Conservation (phyloP, 1,284 basidiomycete species). For the Athelia psychrophila region DNA sequence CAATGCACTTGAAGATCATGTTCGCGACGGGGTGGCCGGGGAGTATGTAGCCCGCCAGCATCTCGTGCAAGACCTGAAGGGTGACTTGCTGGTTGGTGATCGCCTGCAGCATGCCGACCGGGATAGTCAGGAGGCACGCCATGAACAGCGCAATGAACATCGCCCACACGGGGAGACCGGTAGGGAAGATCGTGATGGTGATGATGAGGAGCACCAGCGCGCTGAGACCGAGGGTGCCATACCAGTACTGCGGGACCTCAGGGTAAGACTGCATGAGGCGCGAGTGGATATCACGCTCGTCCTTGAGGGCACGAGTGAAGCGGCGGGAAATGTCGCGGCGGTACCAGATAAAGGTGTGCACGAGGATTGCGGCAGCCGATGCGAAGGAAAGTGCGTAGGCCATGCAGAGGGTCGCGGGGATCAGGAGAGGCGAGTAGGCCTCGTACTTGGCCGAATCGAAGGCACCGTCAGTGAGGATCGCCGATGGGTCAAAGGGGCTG, state of each 20-base stretch:
- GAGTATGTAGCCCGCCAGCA: conserved; percentile 48
- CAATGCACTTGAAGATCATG: conserved; percentile 61
- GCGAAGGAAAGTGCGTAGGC: conserved; percentile 59
- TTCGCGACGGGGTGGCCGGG: conserved; percentile 56
- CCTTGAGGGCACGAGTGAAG: conserved; percentile 47
- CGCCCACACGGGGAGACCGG: conserved; percentile 54
- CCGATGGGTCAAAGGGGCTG: conserved; percentile 38
- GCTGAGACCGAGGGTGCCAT: conserved; percentile 43
- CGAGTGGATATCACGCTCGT: conserved; percentile 74
- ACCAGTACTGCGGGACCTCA: conserved; percentile 76
- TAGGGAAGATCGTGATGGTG: conserved; percentile 55
- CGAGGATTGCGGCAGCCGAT: conserved; percentile 63
- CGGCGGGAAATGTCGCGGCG: conserved; percentile 62
- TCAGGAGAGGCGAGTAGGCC: conserved; percentile 37
- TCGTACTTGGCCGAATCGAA: conserved; percentile 33
- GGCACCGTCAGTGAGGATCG: conserved; percentile 33
- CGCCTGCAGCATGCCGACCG: conserved; percentile 51
- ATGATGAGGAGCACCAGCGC: conserved; percentile 59
- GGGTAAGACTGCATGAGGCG: conserved; percentile 70
- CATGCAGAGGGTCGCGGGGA: conserved; percentile 54
- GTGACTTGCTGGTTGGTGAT: conserved; percentile 44
- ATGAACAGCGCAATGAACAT: conserved; percentile 39
- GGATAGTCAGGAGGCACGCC: conserved; percentile 38
- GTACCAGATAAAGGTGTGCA: conserved; percentile 70
- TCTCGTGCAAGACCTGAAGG: conserved; percentile 43